Base-by-base conservation (phyloP, 2,329 filamentous ascomycete genomes). In the Diaporthe caulivora region DNA sequence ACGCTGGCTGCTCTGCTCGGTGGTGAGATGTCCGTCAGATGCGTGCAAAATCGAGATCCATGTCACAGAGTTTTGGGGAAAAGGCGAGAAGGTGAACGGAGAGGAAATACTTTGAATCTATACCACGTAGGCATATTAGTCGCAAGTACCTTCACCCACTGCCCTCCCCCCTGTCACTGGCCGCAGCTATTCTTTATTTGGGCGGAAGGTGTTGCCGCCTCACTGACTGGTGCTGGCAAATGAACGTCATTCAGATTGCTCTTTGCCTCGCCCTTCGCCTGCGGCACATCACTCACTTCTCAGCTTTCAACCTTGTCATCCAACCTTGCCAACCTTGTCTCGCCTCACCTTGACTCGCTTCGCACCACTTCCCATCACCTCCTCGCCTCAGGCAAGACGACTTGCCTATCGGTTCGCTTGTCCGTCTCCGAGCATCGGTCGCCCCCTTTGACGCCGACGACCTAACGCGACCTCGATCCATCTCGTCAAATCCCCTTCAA, bases 221-320 rank as follows among this genome's bases (percentile, higher is more conserved):
- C 68, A 70, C 57, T 70, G 67, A 70, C 57, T 62, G 44, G 18
- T 71, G 42, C 68, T 51, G 42, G 42, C 44, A 60, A 60, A 60
- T 57, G 47, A 71, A 71, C 68, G 68, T 71, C 68, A 71, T 71
- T 31, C 55, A 60, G 44, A 37, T 60, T 21, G 40, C 68, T 58
- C 68, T 70, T 51, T 65, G 62, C 62, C 42, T 65, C 44, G 62
- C 62, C 62, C 62, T 65, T 65, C n/a, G 47, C 44, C 44, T 51
- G 29, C 10, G 60, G 60, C 29, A 24, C 21, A 51, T 65, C 29
- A 37, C 29, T 34, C 29, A 24, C 29, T 34, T 18, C 26, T 65
- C 62, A 51, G 62, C 62, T 47, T 54, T 58, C 67, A 70, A 58
- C 51, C 11, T 70, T 34, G 62, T 21, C 62, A 65, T 65, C 62